phyloP scores from a whole-genome alignment of 2,329 filamentous ascomycete genomes.

The Lizonia empirigonia region DNA sequence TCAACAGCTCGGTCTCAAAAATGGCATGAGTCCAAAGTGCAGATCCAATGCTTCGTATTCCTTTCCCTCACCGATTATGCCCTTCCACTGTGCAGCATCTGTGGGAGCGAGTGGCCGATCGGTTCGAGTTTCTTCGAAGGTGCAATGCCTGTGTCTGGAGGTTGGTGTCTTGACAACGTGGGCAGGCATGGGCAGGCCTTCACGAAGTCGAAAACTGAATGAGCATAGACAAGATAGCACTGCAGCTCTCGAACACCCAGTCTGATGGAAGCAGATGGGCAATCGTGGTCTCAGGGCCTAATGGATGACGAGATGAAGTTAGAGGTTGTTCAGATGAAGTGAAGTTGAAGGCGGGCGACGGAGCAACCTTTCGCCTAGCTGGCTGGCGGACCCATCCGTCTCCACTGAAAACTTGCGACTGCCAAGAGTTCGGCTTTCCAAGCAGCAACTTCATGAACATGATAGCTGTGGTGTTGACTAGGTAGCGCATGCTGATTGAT shows the following conservation, averaged over 20 bases:
- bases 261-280: conserved; percentile 16
- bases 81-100: background rate
- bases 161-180: background rate
- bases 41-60: too few relatives aligned
- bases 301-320: background rate
- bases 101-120: background rate
- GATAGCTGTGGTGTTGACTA: conserved; percentile 19
- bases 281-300: background rate
- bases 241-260: background rate
- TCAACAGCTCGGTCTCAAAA: too few relatives aligned
- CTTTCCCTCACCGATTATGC: background rate
- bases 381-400: background rate
- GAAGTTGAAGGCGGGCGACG: background rate
- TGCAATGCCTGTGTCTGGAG: background rate
- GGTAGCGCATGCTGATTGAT: conserved; percentile 24
- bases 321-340: background rate
- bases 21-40: too few relatives aligned
- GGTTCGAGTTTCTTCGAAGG: background rate
- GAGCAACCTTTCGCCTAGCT: conserved; percentile 1
- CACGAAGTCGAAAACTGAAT: background rate
- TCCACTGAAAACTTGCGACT: conserved; percentile 17
- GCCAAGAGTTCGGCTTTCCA: conserved; percentile 21
- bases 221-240: background rate
- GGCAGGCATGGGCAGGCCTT: background rate
- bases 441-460: conserved; percentile 19